Percentiles rank a stretch among this genome's conserved stretches.
These are phyloP conservation scores for Alternaria brassicicola DNA, from an alignment of 2,329 filamentous ascomycete species.

Conservation along the genomic window DNA sequence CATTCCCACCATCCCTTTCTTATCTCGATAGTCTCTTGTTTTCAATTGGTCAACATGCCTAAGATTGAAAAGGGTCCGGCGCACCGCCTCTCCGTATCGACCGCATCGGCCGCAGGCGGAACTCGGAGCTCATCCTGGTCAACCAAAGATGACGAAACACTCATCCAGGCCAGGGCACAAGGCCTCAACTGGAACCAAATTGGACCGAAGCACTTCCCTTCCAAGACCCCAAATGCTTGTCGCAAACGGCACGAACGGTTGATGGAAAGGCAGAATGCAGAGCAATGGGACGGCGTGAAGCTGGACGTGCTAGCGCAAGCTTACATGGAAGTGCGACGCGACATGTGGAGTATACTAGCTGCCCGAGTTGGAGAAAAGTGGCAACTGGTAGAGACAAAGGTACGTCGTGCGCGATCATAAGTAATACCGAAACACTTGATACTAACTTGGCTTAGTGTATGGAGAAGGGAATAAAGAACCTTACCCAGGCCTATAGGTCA, in stretches of 20 bases:
- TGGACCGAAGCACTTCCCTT: constrained; percentile 74
- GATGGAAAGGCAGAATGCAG: constrained; percentile 73
- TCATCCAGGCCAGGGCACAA: constrained; percentile 73
- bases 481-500: constrained; percentile 71
- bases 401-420: constrained; percentile 39
- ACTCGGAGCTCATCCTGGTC: constrained; percentile 65
- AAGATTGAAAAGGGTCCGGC: constrained; percentile 49
- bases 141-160: constrained; percentile 72
- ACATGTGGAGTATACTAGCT: constrained; percentile 81
- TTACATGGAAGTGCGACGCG: constrained; percentile 79
- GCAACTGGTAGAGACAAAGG: constrained; percentile 80
- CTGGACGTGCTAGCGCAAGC: constrained; percentile 75
- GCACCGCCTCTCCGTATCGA: constrained; percentile 41
- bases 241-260: constrained; percentile 87
- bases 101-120: constrained; percentile 39
- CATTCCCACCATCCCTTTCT: constrained; percentile 13
- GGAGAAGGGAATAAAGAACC: constrained; percentile 81
- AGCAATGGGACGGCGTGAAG: constrained; percentile 80
- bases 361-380: constrained; percentile 63
- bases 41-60: constrained; percentile 51
- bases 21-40: constrained; percentile 23
- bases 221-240: constrained; percentile 80
- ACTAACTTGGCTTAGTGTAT: constrained; percentile 66
- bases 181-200: constrained; percentile 87
- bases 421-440: not conserved